Percentiles rank a stretch among this genome's conserved stretches.
These are phyloP conservation scores for Nicotiana tomentosiformis DNA, from an alignment of 257 asterid species.

Conservation along the genomic window DNA sequence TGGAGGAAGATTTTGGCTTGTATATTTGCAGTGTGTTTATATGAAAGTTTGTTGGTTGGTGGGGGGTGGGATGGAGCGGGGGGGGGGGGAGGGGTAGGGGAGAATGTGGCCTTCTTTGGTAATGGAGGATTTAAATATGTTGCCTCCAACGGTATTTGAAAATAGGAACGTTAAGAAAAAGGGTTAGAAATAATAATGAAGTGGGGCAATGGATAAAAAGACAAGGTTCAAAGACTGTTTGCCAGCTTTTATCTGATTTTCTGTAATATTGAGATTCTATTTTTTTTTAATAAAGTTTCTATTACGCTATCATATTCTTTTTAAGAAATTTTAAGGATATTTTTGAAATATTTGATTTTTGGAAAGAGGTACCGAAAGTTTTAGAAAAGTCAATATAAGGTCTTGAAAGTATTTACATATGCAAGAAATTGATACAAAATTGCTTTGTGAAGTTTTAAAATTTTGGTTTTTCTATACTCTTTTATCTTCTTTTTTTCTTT, in stretches of 20 bases:
- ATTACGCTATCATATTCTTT: too few relatives aligned
- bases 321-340: neutral
- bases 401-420: neutral
- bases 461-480: neutral
- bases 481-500: neutral
- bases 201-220: conserved; percentile 24
- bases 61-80: neutral
- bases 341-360: too few relatives aligned
- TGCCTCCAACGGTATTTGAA: conserved; percentile 46
- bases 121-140: conserved; percentile 18
- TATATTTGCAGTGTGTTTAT: neutral
- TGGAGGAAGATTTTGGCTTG: conserved; percentile 9
- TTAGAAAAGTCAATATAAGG: neutral
- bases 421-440: too few relatives aligned
- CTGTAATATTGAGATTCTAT: neutral
- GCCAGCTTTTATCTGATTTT: neutral
- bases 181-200: conserved; percentile 22
- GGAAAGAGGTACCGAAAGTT: neutral
- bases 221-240: neutral
- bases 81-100: neutral
- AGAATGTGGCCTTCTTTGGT: neutral
- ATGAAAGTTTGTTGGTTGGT: neutral
- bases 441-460: too few relatives aligned
- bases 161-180: conserved; percentile 58
- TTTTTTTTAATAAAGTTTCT: too few relatives aligned